Evolutionary conservation across 208 protist species (phyloP), one percentile per base, ranked within the genome.

Genomic region (Leishmania guyanensis): DNA sequence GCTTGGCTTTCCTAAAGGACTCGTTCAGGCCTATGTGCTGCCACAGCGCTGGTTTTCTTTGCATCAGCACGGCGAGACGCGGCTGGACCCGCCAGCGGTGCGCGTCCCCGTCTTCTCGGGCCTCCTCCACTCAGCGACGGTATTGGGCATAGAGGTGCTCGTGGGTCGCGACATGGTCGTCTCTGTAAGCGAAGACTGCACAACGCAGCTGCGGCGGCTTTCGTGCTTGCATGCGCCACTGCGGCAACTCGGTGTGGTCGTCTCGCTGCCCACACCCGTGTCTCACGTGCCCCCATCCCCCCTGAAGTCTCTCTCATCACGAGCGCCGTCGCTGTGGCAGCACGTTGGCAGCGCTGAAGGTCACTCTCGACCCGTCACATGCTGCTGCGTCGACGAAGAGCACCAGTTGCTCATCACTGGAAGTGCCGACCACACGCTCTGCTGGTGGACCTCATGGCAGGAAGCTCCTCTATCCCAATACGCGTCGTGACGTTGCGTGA

Each of bases 1-100:
- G 9, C 68, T 96, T 48, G 95, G 95, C 51, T 98, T 95, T 74
- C 90, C 92, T 39, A 90, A 91, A 29, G 93, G 93, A 36, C 83
- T 92, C 2, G 39, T 98, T 65, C 93, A 96, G 84, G 77, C 89
- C 48, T 97, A 93, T 75, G 79, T 75, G 68, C 81, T 97, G 53
- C 87, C 81, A 54, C n/a, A 71, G 33, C 79, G 84, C 54, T 96
- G 93, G 91, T 98, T 98, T 73, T 78, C 86, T 9, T 79, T 93
- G 60, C 85, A 84, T 73, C 71, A 81, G 36, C 79, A 88, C 65
- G 64, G 84, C 17, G 79, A 87, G 43, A 82, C 77, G 6, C 84
- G 94, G 17, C 85, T 93, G 33, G 94, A 95, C 81, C 88, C 92
- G 39, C 86, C 92, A 17, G 79, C 80, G 29, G 72, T 84, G 66